Base-by-base conservation (phyloP, 1,284 basidiomycete genomes). In the Fistulina hepatica region DNA sequence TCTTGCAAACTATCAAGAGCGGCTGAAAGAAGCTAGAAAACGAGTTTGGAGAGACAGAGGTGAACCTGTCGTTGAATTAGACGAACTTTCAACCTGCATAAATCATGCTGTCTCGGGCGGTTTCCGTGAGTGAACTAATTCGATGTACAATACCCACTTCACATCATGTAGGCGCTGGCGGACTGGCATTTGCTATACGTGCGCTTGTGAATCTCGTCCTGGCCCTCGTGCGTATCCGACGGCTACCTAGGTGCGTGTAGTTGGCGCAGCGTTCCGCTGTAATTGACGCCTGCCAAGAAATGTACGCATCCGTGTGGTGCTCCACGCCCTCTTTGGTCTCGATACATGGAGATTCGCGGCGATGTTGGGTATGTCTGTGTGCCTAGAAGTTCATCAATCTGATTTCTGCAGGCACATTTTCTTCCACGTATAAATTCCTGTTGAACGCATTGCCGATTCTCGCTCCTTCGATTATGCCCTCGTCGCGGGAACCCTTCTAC, bases 31-130 rank as follows among this genome's bases (percentile, higher is more conserved):
- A 40, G 80, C 85, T 1, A 64, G 73, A 30, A 78, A 72, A 53
- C 78, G 89, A 51, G 75, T 94, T 2, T 94, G 90, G 88, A 68
- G 90, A 23, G 76, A 83, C 47, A 65, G 73, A 46, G 86, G 85
- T 4, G 81, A 92, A 58, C 76, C 76, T 26, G 75, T 77, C 0
- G 71, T 74, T 2, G 76, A 86, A 44, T 59, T 93, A 6, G 54
- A 66, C 25, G 77, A 78, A 44, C 48, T 83, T 15, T 72, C 76
- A 56, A 73, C 81, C 41, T 84, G 84, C 43, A 51, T 83, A 15
- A 71, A 78, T 34, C 81, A 93, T 53, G 86, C 88, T 1, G 60
- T 70, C 4, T 68, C 71, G 34, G 82, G 90, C 10, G 85, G 77
- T 17, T 48, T 86, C 21, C 69, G 90, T 91, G 53, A 61, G 86